These are phyloP conservation scores for Puccinia coronata DNA, from an alignment of 1,284 basidiomycete species.

Conservation along the genomic window DNA sequence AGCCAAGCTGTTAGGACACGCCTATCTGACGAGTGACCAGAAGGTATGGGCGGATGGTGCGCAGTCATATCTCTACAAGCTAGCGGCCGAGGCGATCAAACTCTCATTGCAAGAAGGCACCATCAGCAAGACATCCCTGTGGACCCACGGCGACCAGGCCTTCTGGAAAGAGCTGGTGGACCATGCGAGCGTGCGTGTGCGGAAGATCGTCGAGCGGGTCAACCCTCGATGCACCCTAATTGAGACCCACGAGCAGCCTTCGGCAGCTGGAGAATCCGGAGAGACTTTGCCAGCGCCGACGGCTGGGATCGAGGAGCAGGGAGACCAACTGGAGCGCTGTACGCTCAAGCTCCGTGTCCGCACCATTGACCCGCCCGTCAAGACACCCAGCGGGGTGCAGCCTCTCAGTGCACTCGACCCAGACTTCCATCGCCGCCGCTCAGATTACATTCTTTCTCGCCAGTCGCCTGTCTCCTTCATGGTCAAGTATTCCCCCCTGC, in stretches of 20 bases:
- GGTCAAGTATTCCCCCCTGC: slow-evolving; percentile 23
- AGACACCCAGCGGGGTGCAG: slow-evolving; percentile 11
- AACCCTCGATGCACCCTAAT: slow-evolving; percentile 8
- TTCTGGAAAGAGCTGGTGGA: slow-evolving; percentile 22
- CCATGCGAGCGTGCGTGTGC: neutral
- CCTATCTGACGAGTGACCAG: slow-evolving; percentile 37
- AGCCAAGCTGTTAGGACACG: slow-evolving; percentile 13
- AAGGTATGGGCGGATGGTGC: slow-evolving; percentile 33
- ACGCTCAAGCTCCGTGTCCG: slow-evolving; percentile 21
- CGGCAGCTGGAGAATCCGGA: neutral
- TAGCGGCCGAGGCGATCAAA: slow-evolving; percentile 22
- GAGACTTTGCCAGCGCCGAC: neutral
- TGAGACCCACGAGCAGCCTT: neutral
- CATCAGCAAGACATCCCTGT: slow-evolving; percentile 25
- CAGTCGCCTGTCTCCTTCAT: neutral
- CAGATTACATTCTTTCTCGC: slow-evolving; percentile 30
- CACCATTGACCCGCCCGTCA: slow-evolving; percentile 42
- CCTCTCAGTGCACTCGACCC: slow-evolving; percentile 32
- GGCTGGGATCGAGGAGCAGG: neutral
- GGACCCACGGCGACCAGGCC: slow-evolving; percentile 29
- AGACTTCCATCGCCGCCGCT: neutral
- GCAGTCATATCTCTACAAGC: slow-evolving; percentile 33
- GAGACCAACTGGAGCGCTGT: neutral
- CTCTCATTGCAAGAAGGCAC: neutral
- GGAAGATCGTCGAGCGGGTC: slow-evolving; percentile 24